Evolutionary conservation across 2,329 filamentous ascomycete species (phyloP).

Genomic region (Dactylella cylindrospora): DNA sequence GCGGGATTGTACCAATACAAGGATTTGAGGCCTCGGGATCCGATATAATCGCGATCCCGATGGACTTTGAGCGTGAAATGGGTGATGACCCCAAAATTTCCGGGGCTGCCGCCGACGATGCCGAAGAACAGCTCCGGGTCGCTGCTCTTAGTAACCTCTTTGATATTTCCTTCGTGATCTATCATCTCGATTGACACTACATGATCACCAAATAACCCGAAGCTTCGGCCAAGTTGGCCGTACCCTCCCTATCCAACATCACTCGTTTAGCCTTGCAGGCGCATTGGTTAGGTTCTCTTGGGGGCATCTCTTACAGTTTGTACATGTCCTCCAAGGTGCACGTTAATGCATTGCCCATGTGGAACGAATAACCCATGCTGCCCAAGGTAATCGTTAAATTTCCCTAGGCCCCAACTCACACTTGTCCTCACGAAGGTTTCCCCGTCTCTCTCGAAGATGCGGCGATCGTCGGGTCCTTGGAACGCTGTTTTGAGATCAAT

Average conservation of each 20-base stretch:
- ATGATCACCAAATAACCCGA: conserved; percentile 52
- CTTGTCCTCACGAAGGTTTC: conserved; percentile 53
- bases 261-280: background rate
- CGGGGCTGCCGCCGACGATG: conserved; percentile 51
- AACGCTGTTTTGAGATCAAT: conserved; percentile 55
- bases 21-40: conserved; percentile 54
- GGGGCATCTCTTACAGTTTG: conserved; percentile 52
- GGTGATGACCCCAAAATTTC: conserved; percentile 51
- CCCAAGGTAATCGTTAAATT: conserved; percentile 55
- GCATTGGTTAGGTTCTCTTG: background rate
- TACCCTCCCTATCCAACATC: conserved; percentile 52
- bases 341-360: conserved; percentile 56
- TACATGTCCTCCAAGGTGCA: conserved; percentile 56
- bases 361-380: conserved; percentile 55
- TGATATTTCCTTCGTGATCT: conserved; percentile 48
- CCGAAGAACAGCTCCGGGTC: conserved; percentile 50
- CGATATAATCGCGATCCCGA: conserved; percentile 53
- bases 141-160: conserved; percentile 47
- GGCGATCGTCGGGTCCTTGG: conserved; percentile 50
- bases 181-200: conserved; percentile 49
- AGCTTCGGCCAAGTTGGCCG: conserved; percentile 56
- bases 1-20: conserved; percentile 54
- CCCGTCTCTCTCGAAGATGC: conserved; percentile 51
- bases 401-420: conserved; percentile 54
- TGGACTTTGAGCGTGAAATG: conserved; percentile 53